Base-by-base conservation (phyloP, 1,284 basidiomycete genomes). In the Austropuccinia psidii region DNA sequence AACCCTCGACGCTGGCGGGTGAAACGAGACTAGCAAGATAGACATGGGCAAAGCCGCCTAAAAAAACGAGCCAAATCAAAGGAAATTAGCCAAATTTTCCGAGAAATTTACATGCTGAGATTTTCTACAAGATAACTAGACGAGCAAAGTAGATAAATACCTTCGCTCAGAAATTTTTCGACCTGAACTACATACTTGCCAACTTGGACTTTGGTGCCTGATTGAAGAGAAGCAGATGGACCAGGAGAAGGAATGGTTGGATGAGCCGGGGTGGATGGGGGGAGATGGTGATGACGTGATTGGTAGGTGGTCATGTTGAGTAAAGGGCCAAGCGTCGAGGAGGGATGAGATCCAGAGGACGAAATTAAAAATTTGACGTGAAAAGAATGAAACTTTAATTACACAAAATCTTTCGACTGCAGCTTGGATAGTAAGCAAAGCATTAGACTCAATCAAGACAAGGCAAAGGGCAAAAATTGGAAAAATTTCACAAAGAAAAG, bases 11-110 rank as follows among this genome's bases (percentile, higher is more conserved):
- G 24, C 55, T 61, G 2, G 78, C 75, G 6, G 74, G 66, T n/a
- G 77, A 75, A 6, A 77, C 77, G 4, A 89, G 85, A 6, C 93
- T 93, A 72, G 87, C 86, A 70, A 96, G 94, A 83, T 99, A 99
- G 61, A 99, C 95, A 83, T 97, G 91, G 1, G 96, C 95, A 81
- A 98, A 99, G 19, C 96, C 96, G 82, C 93, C 93, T 93, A 78
- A n/a, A 58, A 72, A 21, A 35, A 24, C 27, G n/a, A 47, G 49
- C 57, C 7, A 17, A 7, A 21, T n/a, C 24, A 52, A 31, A 15
- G 37, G 35, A 29, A 24, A 52, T 52, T 19, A 41, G 37, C 35
- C 61, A 31, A 33, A 35, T 27, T 52, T 31, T 55, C 41, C 11
- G 41, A 45, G 11, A 45, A 45, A 11, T 45, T 45, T n/a, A 45